These are phyloP conservation scores for Coniella lustricola DNA, from an alignment of 2,329 filamentous ascomycete genomes.

Conservation along the genomic window DNA sequence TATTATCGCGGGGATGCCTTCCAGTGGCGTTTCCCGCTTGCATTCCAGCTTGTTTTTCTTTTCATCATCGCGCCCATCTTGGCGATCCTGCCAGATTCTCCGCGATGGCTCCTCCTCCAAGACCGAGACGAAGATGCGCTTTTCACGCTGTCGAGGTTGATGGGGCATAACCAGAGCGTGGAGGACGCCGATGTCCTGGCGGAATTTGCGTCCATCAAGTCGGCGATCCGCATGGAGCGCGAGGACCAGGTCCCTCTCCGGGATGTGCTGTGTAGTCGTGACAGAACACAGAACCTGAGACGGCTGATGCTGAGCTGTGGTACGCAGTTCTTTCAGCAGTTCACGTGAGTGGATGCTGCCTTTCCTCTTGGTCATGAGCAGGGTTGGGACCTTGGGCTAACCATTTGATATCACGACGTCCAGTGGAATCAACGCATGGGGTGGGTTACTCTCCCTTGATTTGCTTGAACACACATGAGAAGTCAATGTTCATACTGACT, in stretches of 20 bases:
- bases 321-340: conserved; percentile 40
- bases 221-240: conserved; percentile 29
- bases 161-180: conserved; percentile 34
- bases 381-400: not conserved
- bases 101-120: conserved; percentile 44
- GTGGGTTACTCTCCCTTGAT: not conserved
- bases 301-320: conserved; percentile 32
- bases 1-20: conserved; percentile 20
- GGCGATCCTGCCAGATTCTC: conserved; percentile 37
- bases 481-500: too few species aligned
- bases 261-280: conserved; percentile 30
- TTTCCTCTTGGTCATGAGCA: too few species aligned
- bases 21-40: conserved; percentile 25
- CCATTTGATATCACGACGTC: too few species aligned
- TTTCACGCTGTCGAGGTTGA: conserved; percentile 50
- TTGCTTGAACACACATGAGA: not conserved
- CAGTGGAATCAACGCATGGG: conserved; percentile 13
- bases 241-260: conserved; percentile 25
- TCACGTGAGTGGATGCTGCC: conserved; percentile 29
- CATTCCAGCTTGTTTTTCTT: conserved; percentile 25
- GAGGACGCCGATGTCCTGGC: conserved; percentile 23
- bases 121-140: conserved; percentile 50
- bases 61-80: conserved; percentile 27
- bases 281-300: conserved; percentile 31
- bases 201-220: conserved; percentile 30